Base-by-base conservation (phyloP, 208 protist species). In the Angomonas ambiguus region DNA sequence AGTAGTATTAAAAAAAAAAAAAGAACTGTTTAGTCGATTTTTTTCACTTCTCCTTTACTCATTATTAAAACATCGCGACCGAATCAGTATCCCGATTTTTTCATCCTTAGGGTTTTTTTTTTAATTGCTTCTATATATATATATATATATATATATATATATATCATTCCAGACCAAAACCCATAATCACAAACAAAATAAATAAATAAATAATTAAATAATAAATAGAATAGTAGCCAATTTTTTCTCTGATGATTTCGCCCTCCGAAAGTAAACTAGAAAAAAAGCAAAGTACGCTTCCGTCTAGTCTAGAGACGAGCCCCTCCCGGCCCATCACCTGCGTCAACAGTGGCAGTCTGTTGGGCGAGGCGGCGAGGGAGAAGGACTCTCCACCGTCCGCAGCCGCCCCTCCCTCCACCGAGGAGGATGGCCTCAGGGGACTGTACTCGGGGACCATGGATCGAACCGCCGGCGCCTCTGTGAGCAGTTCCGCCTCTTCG, bases 121-220 rank as follows among this genome's bases (percentile, higher is more conserved):
- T 16, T n/a, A 45, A 16, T 45, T 45, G 38, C 8, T 45, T 16
- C 38, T 45, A 8, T n/a, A 8, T 45, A 16, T n/a, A 16, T 24
- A 56, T 56, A 56, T 56, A 56, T 27, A 56, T 27, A 25, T 56
- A 56, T 56, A 28, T 56, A 56, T 56, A 56, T 28, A 28, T 28
- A 56, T 16, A 56, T 8, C 11, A 16, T 16, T 56, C 25, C 11
- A 8, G 22, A 25, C 22, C 16, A 28, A 56, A 16, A n/a, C n/a
- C n/a, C n/a, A n/a, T n/a, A n/a, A n/a, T 28, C 16, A 56, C 5
- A 62, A 34, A 4, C 30, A 62, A 33, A 8, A 41, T 34, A 42
- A 41, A 11, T 41, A 41, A 8, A 62, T 28, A 8, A 56, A 24
- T 28, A 56, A 56, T 56, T 28, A 28, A 56, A 56, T 56, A 5